Base-by-base conservation (phyloP, 495 filamentous ascomycete genomes). In the Penicillium nucicola region DNA sequence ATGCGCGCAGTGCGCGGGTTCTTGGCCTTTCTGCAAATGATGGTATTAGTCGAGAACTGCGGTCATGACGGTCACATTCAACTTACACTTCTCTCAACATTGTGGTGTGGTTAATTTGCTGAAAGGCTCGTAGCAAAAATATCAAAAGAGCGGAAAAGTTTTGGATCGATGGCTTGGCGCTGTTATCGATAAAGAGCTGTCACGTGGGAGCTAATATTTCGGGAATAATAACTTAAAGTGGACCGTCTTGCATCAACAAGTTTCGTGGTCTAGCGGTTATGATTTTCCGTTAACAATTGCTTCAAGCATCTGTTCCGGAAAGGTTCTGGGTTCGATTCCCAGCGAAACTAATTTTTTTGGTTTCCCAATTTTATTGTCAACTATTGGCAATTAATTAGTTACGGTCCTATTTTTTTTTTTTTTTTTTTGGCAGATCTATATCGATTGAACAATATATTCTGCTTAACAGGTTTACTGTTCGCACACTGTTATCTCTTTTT, bases 1-100 rank as follows among this genome's bases (percentile, higher is more conserved):
- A 87, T 88, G 48, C 93, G 86, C 78, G 92, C 95, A 34, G 89
- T 92, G 77, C 93, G 90, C 48, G 92, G 90, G 67, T 89, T 97
- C 57, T 87, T 85, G 52, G 93, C 90, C 81, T 95, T 93, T 64
- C 88, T 92, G 59, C 1, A 51, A 42, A 17, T 23, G 0, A 22
- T 1, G 11, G 22, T 15, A 23, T 15, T 48, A 30, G 31, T 17
- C 34, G 8, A 50, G 32, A 33, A 31, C 9, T 22, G 11, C 8
- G n/a, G 36, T 39, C 35, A 2, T 5, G 18, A 32, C 25, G 12
- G 10, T 13, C 5, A 34, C 20, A 40, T 22, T 20, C 33, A 36
- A 66, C 70, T 47, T 60, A 74, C 68, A 71, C 67, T 70, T 71
- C 70, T 53, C 62, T 58, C 62, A 65, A 52, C 59, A 65, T 65